Base-by-base conservation (phyloP, 83 land plant species). In the Picea engelmannii region DNA sequence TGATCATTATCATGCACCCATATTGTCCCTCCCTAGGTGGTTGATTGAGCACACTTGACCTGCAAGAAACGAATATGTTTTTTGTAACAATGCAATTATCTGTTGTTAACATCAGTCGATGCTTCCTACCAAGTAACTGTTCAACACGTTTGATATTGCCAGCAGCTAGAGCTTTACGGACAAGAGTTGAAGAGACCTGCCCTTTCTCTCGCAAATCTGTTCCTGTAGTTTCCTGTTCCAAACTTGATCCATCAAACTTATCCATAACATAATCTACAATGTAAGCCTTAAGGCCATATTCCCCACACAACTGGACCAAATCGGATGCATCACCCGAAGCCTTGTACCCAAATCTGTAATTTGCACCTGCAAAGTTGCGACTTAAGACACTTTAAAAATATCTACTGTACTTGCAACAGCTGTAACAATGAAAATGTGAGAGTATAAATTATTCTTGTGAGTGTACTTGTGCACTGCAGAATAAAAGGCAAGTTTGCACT, bases 321-420 rank as follows among this genome's bases (percentile, higher is more conserved):
- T 96, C 99, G 21, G 92, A 84, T 74, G 96, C 90, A 91, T 95
- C 95, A n/a, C 99, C 99, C 80, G 98, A 89, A 81, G 99, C 99
- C 89, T 87, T 96, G 80, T 95, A 95, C 49, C 99, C 99, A 90
- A 96, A 96, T 66, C 98, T 83, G 75, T 95, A 96, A 80, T 95
- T 96, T 73, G 92, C 92, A 80, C 99, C 99, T 96, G 85, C 81
- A 83, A 27, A 71, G 55, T 15, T 21, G 7, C n/a, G 27, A 21
- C 68, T 83, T 21, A 9, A 20, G 59, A 20, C 38, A 31, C 49
- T 15, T 10, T 62, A 4, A 65, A 38, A 24, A 62, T 38, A 35
- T 73, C 27, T 10, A 38, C 15, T 42, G 16, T 42, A 27, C 42
- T 40, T 75, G 58, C 42, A 74, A 60, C 58, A 18, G 20, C 84